Base-by-base conservation (phyloP, 208 protist genomes). In the Crithidia bombi region DNA sequence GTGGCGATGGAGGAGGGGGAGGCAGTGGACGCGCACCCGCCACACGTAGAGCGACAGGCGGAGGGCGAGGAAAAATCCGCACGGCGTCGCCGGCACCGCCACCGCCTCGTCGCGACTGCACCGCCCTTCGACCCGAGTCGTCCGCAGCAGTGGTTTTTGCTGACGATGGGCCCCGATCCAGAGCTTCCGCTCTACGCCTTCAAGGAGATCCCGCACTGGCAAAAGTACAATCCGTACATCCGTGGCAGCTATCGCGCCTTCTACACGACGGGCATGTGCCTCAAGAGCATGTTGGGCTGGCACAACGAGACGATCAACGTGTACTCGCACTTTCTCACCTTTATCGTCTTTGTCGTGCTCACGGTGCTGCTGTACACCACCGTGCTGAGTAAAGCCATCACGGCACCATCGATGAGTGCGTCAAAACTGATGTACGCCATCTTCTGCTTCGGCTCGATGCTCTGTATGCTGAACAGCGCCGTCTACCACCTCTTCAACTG, bases 281-380 rank as follows among this genome's bases (percentile, higher is more conserved):
- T 93, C 12, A 73, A 77, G 38, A 95, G 90, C 51, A 54, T 95
- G 4, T 69, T 93, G 65, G 67, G 74, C 12, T 77, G 86, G 74
- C 92, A 96, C 71, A 96, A 96, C 73, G 92, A 96, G 71, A 88
- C 89, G n/a, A 65, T 93, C 50, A 96, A 96, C 71, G 67, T 96
- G 5, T 93, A 83, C 83, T 86, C 86, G 17, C 92, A 96, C 75
- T 66, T 85, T 15, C 17, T 83, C 33, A 87, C 86, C 9, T 89
- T 89, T 46, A 7, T 96, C 43, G 30, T 78, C 39, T 95, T 93
- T 76, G 33, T 89, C 17, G 57, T 72, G 26, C 36, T 95, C n/a
- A 81, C 80, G 5, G 49, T 83, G n/a, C 41, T 83, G 9, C 36
- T 95, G 0, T 89, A 88, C 72, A 67, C 64, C 11, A 72, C 69